phyloP scores from a whole-genome alignment of 169 alveolate genomes.

The Eimeria necatrix region DNA sequence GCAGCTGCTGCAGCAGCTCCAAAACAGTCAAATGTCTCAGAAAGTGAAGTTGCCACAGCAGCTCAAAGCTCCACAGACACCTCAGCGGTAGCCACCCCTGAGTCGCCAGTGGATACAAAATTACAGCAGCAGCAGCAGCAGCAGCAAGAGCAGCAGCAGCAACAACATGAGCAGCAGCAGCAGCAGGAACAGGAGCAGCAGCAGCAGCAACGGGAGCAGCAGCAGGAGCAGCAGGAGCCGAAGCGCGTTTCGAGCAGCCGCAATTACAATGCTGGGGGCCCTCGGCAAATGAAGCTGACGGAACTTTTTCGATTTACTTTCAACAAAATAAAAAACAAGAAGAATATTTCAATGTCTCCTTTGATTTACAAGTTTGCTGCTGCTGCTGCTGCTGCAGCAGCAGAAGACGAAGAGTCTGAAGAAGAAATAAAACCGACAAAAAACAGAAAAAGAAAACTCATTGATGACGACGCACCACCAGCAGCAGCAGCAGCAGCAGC shows the following conservation, averaged over 20 bases:
- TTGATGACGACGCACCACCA: not conserved
- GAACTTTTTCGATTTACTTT: conserved; percentile 57
- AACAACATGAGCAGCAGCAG: not conserved
- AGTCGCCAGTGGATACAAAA: not conserved
- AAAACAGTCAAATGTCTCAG: no score
- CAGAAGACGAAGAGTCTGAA: conserved; percentile 2
- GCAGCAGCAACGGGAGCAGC: conserved; percentile 13
- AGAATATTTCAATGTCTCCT: not conserved
- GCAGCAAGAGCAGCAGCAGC: conserved; percentile 40
- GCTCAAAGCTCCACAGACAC: not conserved
- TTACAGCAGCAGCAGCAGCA: not conserved
- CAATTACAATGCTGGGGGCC: not conserved
- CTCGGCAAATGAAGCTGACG: conserved; percentile 75
- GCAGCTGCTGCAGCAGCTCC: no score
- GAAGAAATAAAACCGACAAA: not conserved
- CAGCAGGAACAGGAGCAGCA: conserved; percentile 6
- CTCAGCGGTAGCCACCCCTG: not conserved
- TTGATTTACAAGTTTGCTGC: not conserved
- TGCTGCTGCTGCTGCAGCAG: not conserved
- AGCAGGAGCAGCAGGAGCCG: conserved; percentile 15
- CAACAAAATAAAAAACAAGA: conserved; percentile 3
- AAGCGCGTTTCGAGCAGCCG: not conserved
- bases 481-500: conserved; percentile 11
- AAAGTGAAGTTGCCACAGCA: not conserved
- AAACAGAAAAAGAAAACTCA: not conserved